phyloP scores from a whole-genome alignment of 768 basidiomycete genomes.

The Pholiota microspora region DNA sequence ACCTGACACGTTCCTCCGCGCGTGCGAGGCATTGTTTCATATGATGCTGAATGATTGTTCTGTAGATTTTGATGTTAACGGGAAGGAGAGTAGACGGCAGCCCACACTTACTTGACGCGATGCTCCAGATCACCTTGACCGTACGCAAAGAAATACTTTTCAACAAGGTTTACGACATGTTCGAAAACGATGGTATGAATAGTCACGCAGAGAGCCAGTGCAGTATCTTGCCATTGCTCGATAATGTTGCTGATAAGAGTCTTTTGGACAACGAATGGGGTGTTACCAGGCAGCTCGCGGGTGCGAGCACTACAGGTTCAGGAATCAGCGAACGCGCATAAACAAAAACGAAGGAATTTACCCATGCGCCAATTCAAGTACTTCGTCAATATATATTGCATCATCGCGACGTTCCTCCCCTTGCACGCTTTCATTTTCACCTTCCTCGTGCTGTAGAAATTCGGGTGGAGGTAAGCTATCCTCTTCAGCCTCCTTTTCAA shows the following conservation, averaged over 20 bases:
- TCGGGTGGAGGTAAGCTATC: conserved; percentile 14
- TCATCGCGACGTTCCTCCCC: background rate
- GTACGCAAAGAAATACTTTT: conserved; percentile 47
- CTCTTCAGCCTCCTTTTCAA: conserved; percentile 21
- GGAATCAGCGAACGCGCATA: background rate
- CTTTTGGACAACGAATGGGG: conserved; percentile 60
- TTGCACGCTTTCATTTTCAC: conserved; percentile 13
- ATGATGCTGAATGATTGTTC: conserved; percentile 42
- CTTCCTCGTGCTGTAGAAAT: conserved; percentile 21
- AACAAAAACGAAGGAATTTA: conserved; percentile 25
- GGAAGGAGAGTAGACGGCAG: background rate
- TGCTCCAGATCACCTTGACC: conserved; percentile 53
- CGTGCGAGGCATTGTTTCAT: conserved; percentile 39
- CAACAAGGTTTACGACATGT: conserved; percentile 42
- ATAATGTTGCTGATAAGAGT: conserved; percentile 46
- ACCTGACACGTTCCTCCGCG: conserved; percentile 40
- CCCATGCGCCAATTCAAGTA: conserved; percentile 44
- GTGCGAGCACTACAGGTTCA: conserved; percentile 74
- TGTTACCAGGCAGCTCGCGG: conserved; percentile 66
- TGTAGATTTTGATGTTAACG: conserved; percentile 3
- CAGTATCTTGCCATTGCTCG: conserved; percentile 47
- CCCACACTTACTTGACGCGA: conserved; percentile 35
- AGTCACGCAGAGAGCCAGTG: conserved; percentile 42
- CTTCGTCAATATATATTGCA: conserved; percentile 54
- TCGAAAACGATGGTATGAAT: conserved; percentile 35